Conservation (phyloP, 176 grass and related monocot genomes). For the Carex parvula region DNA sequence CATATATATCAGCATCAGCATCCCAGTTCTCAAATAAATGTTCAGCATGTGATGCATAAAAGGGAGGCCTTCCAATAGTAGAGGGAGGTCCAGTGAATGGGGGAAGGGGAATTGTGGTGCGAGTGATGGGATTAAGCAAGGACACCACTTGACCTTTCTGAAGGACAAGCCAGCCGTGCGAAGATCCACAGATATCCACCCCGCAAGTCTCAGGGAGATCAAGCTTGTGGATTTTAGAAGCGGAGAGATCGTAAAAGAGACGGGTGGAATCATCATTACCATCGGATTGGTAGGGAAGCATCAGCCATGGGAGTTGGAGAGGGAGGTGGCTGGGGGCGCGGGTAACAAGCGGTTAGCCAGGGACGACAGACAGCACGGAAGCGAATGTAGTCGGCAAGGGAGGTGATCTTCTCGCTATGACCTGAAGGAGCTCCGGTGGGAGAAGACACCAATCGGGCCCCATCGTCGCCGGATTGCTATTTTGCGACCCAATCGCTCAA, state of each 20-base stretch:
- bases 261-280: not conserved
- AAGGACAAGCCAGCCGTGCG: no score
- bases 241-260: not conserved
- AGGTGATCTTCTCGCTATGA: not conserved
- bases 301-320: not conserved
- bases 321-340: not conserved
- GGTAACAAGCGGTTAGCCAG: not conserved
- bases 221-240: not conserved
- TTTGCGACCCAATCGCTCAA: no score
- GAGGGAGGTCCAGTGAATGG: no score
- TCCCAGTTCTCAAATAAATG: no score
- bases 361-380: not conserved
- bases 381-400: not conserved
- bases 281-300: not conserved
- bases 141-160: no score
- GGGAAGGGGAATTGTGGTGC: no score
- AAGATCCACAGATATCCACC: not conserved
- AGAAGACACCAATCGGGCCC: not conserved
- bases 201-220: not conserved
- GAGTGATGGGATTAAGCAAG: no score
- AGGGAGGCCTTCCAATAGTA: no score
- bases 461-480: not conserved
- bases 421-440: not conserved
- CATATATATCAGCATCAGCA: no score
- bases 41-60: no score